Conservation (phyloP, 2,329 filamentous ascomycete species). For the Chrysoporthe cubensis region DNA sequence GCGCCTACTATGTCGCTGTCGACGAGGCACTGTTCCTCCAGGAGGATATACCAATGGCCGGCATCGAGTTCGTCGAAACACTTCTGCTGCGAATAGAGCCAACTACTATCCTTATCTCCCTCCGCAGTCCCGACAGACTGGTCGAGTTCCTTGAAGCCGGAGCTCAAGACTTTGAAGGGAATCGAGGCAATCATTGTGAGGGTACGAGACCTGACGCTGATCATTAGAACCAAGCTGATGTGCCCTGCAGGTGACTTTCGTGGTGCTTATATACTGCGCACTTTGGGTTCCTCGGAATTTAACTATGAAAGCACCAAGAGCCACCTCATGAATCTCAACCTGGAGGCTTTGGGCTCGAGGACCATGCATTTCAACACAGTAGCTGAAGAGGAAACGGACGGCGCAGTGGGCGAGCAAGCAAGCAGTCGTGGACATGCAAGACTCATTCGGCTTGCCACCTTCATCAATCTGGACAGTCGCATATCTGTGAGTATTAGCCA, state of each 20-base stretch:
- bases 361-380: constrained; percentile 61
- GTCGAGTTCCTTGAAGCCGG: constrained; percentile 40
- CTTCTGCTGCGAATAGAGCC: constrained; percentile 59
- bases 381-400: constrained; percentile 39
- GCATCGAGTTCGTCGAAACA: constrained; percentile 69
- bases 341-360: constrained; percentile 52
- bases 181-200: constrained; percentile 19
- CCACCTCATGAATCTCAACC: constrained; percentile 64
- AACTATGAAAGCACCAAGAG: constrained; percentile 66
- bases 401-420: constrained; percentile 49
- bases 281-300: constrained; percentile 75
- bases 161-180: constrained; percentile 39
- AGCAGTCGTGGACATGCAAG: constrained; percentile 45
- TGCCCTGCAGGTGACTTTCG: constrained; percentile 39
- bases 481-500: constrained; percentile 58
- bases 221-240: constrained; percentile 2
- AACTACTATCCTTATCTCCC: constrained; percentile 57
- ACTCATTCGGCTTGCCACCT: constrained; percentile 69
- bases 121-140: constrained; percentile 49
- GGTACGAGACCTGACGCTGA: constrained; percentile 28
- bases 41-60: constrained; percentile 73
- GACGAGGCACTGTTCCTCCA: constrained; percentile 75
- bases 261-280: constrained; percentile 60
- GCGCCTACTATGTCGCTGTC: constrained; percentile 76
- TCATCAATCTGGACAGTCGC: constrained; percentile 73